These are phyloP conservation scores for Hygrophoropsis aurantiaca DNA, from an alignment of 768 basidiomycete genomes.

Conservation along the genomic window DNA sequence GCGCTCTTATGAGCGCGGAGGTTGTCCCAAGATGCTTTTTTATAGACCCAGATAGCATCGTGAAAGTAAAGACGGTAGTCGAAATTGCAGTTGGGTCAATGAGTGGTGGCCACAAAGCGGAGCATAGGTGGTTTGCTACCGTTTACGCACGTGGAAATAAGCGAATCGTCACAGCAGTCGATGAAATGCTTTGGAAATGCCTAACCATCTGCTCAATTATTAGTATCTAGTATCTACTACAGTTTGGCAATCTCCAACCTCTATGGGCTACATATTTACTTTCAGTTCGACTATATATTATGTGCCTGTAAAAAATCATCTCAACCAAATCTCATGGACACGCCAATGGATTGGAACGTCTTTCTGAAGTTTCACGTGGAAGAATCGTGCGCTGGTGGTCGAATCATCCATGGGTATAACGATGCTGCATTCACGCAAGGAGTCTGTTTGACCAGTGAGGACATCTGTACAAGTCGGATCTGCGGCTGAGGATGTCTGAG, in stretches of 20 bases:
- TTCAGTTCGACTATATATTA: neutral
- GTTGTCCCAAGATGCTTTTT: slow-evolving; percentile 14
- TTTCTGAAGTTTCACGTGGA: slow-evolving; percentile 26
- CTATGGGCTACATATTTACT: too few relatives aligned
- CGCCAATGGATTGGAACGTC: slow-evolving; percentile 33
- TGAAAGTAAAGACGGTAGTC: neutral
- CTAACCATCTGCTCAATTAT: too few relatives aligned
- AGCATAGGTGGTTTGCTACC: slow-evolving; percentile 8
- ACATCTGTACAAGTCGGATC: neutral
- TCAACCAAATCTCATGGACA: slow-evolving; percentile 42
- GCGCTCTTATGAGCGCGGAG: slow-evolving; percentile 22
- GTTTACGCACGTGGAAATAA: slow-evolving; percentile 5
- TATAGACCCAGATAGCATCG: slow-evolving; percentile 22
- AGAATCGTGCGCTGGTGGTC: slow-evolving; percentile 19
- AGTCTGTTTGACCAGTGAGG: neutral
- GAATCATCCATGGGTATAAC: slow-evolving; percentile 12
- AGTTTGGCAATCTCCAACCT: too few relatives aligned
- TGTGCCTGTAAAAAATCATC: slow-evolving; percentile 9
- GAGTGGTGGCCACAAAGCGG: slow-evolving; percentile 17
- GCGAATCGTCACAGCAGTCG: too few relatives aligned
- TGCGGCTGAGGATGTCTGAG: slow-evolving; percentile 6
- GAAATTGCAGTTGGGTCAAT: neutral
- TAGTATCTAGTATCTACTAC: too few relatives aligned
- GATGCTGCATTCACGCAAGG: slow-evolving; percentile 24
- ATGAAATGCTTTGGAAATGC: too few relatives aligned